Evolutionary conservation across 371 early-diverging fungal species (phyloP).

Genomic region (Mortierella sp.): DNA sequence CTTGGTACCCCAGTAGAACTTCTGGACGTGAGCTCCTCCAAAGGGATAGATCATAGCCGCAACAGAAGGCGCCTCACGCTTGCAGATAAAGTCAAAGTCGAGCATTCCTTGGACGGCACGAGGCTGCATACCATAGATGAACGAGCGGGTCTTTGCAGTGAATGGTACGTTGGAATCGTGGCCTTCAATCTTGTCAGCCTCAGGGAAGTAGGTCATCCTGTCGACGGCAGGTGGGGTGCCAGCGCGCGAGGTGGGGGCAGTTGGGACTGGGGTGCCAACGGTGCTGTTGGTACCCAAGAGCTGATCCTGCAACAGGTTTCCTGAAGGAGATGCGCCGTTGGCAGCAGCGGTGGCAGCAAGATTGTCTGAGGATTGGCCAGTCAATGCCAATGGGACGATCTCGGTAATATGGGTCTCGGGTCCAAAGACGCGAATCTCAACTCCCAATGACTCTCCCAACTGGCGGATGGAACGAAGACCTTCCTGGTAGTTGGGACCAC

Average conservation of each 20-base stretch:
- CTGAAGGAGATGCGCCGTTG: slow-evolving; percentile 54
- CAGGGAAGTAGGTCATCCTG: slow-evolving; percentile 69
- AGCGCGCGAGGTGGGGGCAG: slow-evolving; percentile 41
- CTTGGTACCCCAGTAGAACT: slow-evolving; percentile 98
- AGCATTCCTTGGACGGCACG: slow-evolving; percentile 98
- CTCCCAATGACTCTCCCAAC: slow-evolving; percentile 90
- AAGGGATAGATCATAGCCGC: slow-evolving; percentile 98
- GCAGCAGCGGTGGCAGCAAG: slow-evolving; percentile 46
- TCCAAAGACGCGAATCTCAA: slow-evolving; percentile 96
- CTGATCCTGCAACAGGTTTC: slow-evolving; percentile 73
- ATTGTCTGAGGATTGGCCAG: slow-evolving; percentile 60
- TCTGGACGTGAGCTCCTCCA: slow-evolving; percentile 95
- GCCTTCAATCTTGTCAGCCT: slow-evolving; percentile 17
- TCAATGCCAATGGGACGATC: slow-evolving; percentile 94
- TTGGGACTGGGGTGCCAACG: slow-evolving; percentile 31
- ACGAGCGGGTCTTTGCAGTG: slow-evolving; percentile 83
- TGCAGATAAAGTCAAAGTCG: slow-evolving; percentile 97
- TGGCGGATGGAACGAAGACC: slow-evolving; percentile 95
- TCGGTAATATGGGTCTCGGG: slow-evolving; percentile 98
- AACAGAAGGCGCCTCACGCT: slow-evolving; percentile 88
- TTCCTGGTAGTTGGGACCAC: slow-evolving; percentile 99
- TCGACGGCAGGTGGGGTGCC: slow-evolving; percentile 56
- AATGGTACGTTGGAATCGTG: slow-evolving; percentile 72
- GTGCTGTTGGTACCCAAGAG: slow-evolving; percentile 60
- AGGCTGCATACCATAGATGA: slow-evolving; percentile 97